These are phyloP conservation scores for Pelargonium australe DNA, from an alignment of 441 rosid species.

Conservation along the genomic window DNA sequence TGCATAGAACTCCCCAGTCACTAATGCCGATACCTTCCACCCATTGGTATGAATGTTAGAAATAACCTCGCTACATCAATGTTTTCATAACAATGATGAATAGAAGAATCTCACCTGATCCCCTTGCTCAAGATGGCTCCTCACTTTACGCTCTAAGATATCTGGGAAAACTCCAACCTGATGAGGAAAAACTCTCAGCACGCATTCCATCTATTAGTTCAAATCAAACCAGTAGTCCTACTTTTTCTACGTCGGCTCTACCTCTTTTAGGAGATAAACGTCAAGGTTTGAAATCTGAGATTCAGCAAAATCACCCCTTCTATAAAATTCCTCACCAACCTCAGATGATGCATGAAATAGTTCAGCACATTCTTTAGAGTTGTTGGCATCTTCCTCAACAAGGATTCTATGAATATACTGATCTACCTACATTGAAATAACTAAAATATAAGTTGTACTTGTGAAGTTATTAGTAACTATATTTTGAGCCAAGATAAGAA, in stretches of 20 bases:
- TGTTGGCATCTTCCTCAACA: constrained; percentile 66
- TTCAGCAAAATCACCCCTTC: constrained; percentile 66
- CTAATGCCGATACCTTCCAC: constrained; percentile 74
- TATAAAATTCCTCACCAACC: constrained; percentile 61
- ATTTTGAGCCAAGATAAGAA: not conserved
- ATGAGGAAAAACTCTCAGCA: constrained; percentile 16
- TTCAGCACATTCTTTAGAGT: constrained; percentile 30
- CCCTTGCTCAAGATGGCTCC: constrained; percentile 57
- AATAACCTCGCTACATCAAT: constrained; percentile 13
- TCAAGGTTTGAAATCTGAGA: constrained; percentile 54
- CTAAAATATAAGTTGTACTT: constrained; percentile 2
- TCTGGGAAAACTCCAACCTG: constrained; percentile 88
- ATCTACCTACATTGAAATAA: constrained; percentile 48
- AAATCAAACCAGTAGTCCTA: not conserved
- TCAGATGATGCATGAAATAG: constrained; percentile 57
- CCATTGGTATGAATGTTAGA: constrained; percentile 8
- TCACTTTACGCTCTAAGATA: constrained; percentile 63
- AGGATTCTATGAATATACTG: constrained; percentile 72
- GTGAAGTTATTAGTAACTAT: not conserved
- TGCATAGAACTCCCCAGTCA: constrained; percentile 74
- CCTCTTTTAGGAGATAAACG: constrained; percentile 59
- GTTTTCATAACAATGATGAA: constrained; percentile 8
- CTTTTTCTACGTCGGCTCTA: constrained; percentile 10
- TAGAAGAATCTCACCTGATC: constrained; percentile 55
- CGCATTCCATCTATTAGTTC: constrained; percentile 15